Evolutionary conservation across 148 eudicot species (phyloP).

Genomic region (Vaccinium myrtillus): DNA sequence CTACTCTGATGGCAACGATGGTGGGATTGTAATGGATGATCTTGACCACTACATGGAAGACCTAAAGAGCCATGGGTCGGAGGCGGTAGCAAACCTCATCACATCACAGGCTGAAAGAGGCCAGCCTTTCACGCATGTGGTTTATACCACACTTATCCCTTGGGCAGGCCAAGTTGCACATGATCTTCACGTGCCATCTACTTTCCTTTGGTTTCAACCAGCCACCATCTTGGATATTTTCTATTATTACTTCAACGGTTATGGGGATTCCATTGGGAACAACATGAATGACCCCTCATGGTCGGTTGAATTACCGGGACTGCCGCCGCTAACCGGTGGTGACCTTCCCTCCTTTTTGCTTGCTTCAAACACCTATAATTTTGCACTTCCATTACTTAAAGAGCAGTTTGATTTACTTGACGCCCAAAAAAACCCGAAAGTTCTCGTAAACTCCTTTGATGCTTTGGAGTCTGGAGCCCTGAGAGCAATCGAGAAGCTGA

Average conservation of each 20-base stretch:
- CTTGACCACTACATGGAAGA: constrained; percentile 14
- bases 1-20: constrained; percentile 38
- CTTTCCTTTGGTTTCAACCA: constrained; percentile 37
- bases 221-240: constrained; percentile 39
- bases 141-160: constrained; percentile 36
- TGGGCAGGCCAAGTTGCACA: constrained; percentile 54
- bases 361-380: background rate
- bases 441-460: background rate
- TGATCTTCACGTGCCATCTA: constrained; percentile 32
- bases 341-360: constrained; percentile 21
- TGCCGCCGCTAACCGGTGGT: constrained; percentile 31
- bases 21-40: background rate
- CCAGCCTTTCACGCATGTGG: constrained; percentile 32
- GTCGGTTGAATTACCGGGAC: constrained; percentile 28
- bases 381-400: background rate
- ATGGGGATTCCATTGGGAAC: constrained; percentile 9
- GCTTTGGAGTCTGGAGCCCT: background rate
- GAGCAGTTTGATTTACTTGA: background rate
- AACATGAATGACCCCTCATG: constrained; percentile 3
- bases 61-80: constrained; percentile 20
- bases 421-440: background rate
- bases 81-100: constrained; percentile 25
- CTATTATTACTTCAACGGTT: constrained; percentile 32
- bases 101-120: constrained; percentile 15
- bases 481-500: background rate